A percentile compares a stretch with the other conserved stretches of the same genome.
These are phyloP conservation scores for Apophysomyces sp. DNA, from an alignment of 371 early-diverging fungal genomes.

Conservation along the genomic window DNA sequence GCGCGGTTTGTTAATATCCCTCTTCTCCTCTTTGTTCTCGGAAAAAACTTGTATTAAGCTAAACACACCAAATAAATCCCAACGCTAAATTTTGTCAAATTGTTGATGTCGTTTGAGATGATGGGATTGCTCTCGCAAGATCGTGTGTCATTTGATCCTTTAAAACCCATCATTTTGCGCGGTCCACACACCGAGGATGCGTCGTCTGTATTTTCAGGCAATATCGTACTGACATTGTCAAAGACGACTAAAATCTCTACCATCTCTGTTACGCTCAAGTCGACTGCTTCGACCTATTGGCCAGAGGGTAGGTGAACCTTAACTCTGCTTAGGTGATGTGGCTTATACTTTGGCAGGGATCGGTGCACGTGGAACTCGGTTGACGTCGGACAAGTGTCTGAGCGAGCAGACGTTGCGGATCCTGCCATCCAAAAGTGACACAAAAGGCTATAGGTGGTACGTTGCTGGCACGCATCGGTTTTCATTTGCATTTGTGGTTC, in stretches of 20 bases:
- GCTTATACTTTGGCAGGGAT: constrained; percentile 24
- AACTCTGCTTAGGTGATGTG: not conserved
- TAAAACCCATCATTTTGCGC: constrained; percentile 43
- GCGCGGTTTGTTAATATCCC: not conserved
- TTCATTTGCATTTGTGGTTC: constrained; percentile 41
- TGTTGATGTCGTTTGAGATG: not conserved
- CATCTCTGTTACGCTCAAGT: constrained; percentile 36
- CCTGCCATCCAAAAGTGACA: constrained; percentile 17
- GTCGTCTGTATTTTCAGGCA: constrained; percentile 36
- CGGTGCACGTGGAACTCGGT: constrained; percentile 38
- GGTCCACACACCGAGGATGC: constrained; percentile 39
- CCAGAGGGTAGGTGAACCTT: constrained; percentile 36
- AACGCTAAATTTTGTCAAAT: not conserved
- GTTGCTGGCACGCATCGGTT: constrained; percentile 39
- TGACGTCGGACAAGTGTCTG: constrained; percentile 33
- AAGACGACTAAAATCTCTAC: constrained; percentile 34
- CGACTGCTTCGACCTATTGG: constrained; percentile 45
- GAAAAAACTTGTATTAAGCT: not conserved
- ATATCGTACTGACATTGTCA: constrained; percentile 33
- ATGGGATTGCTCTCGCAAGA: constrained; percentile 31
- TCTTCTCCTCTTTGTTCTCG: not conserved
- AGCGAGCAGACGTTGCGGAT: constrained; percentile 31
- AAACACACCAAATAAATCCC: constrained; percentile 2
- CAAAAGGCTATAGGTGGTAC: constrained; percentile 14
- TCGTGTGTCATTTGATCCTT: constrained; percentile 42